Conservation (phyloP, 2,329 filamentous ascomycete genomes). For the Emmonsia crescens region DNA sequence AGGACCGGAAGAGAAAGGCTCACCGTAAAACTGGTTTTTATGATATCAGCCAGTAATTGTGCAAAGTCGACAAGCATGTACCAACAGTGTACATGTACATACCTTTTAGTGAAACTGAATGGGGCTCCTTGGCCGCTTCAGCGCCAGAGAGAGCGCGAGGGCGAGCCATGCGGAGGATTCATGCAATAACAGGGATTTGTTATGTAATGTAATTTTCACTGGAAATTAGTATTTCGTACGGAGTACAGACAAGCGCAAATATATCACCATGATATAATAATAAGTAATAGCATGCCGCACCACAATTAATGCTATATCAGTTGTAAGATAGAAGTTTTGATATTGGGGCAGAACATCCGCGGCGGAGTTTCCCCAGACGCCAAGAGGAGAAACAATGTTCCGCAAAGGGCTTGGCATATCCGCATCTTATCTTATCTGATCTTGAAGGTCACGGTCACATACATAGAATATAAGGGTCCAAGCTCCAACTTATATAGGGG, state of each 20-base stretch:
- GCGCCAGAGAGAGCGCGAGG: conserved; percentile 32
- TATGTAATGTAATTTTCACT: not conserved
- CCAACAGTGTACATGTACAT: conserved; percentile 13
- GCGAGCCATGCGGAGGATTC: conserved; percentile 27
- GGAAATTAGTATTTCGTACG: not conserved
- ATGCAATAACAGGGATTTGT: not conserved
- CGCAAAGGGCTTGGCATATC: not conserved
- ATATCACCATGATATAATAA: not conserved
- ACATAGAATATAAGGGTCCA: too few relatives aligned
- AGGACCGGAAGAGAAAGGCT: conserved; percentile 8
- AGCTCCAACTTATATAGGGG: too few relatives aligned
- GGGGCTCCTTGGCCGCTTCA: conserved; percentile 55
- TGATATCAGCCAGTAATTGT: conserved; percentile 15
- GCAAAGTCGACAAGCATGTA: conserved; percentile 1
- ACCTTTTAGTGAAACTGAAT: conserved; percentile 67
- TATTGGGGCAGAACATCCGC: not conserved
- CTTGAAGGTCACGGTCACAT: too few relatives aligned
- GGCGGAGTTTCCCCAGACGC: not conserved
- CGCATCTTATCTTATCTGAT: not conserved
- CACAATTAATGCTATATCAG: not conserved
- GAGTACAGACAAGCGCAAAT: not conserved
- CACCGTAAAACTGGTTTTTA: conserved; percentile 28
- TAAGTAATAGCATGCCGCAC: not conserved
- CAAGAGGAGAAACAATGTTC: not conserved
- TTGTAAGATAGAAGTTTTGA: too few relatives aligned